Evolutionary conservation across 1,284 basidiomycete species (phyloP).

Genomic region (Fomitopsis schrenkii): DNA sequence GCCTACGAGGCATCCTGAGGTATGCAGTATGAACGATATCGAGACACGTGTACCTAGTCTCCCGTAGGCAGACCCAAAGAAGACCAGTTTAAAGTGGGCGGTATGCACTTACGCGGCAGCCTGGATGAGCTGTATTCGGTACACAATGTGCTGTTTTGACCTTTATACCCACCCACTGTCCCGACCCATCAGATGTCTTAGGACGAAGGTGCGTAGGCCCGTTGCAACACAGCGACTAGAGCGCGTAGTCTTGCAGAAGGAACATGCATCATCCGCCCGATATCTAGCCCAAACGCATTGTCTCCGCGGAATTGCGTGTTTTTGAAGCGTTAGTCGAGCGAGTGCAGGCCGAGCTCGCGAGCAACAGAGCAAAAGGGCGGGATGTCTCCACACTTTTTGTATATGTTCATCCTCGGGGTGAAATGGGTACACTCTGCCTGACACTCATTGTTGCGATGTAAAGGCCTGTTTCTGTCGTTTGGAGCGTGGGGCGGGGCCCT

Average conservation of each 20-base stretch:
- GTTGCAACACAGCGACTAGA: conserved; percentile 31
- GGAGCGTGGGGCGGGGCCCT: conserved; percentile 27
- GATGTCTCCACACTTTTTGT: conserved; percentile 42
- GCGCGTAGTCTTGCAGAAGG: conserved; percentile 37
- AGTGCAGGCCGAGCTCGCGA: conserved; percentile 53
- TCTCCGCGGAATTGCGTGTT: conserved; percentile 58
- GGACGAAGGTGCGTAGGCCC: conserved; percentile 26
- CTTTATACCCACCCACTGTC: too few species aligned
- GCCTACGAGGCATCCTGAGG: too few species aligned
- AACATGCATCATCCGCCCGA: conserved; percentile 77
- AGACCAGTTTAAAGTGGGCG: too few species aligned
- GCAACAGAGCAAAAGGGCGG: background rate
- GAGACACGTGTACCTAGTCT: too few species aligned
- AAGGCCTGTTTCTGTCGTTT: conserved; percentile 34
- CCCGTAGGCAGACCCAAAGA: too few species aligned
- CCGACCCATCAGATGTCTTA: conserved; percentile 1
- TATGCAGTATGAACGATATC: too few species aligned
- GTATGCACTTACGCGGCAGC: too few species aligned
- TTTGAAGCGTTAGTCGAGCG: conserved; percentile 65
- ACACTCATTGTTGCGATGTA: conserved; percentile 25
- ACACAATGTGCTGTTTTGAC: too few species aligned
- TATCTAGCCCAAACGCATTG: conserved; percentile 80
- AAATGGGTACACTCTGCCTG: conserved; percentile 63
- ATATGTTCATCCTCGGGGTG: conserved; percentile 86
- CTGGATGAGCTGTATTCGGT: too few species aligned